Percentiles rank a stretch among this genome's conserved stretches.
These are phyloP conservation scores for Diplosphaera chodatii DNA, from an alignment of 139 green algal genomes.

Conservation along the genomic window DNA sequence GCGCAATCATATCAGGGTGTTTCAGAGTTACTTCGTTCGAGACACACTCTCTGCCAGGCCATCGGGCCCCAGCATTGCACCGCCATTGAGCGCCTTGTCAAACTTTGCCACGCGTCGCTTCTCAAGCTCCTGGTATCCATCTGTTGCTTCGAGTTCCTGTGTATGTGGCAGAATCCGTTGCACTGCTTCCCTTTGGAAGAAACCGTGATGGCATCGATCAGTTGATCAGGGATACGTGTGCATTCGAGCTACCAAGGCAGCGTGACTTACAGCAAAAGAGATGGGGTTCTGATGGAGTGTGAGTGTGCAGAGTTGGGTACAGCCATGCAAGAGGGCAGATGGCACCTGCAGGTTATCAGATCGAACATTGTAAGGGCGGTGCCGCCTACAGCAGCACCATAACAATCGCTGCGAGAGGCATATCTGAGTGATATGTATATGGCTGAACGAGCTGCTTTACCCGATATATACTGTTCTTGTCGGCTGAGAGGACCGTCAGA, in stretches of 20 bases:
- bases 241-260: too few relatives aligned
- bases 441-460: too few relatives aligned
- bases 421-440: too few relatives aligned
- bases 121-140: neutral
- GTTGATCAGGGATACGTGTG: too few relatives aligned
- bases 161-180: too few relatives aligned
- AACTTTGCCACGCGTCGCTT: neutral
- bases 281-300: constrained; percentile 67
- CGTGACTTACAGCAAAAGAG: constrained; percentile 25
- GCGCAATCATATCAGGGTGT: too few relatives aligned
- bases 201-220: too few relatives aligned
- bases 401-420: too few relatives aligned
- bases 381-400: too few relatives aligned
- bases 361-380: too few relatives aligned
- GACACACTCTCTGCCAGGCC: neutral
- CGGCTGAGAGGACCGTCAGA: constrained; percentile 43
- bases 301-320: constrained; percentile 60
- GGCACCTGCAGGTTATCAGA: constrained; percentile 48
- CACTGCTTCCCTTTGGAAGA: too few relatives aligned
- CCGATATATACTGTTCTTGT: too few relatives aligned
- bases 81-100: neutral
- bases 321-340: constrained; percentile 48
- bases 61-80: neutral
- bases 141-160: neutral
- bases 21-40: neutral